Percentiles rank a stretch among this genome's conserved stretches.
Evolutionary conservation across 306 rosid genomes (phyloP).

Genomic region (Leucaena leucocephala): DNA sequence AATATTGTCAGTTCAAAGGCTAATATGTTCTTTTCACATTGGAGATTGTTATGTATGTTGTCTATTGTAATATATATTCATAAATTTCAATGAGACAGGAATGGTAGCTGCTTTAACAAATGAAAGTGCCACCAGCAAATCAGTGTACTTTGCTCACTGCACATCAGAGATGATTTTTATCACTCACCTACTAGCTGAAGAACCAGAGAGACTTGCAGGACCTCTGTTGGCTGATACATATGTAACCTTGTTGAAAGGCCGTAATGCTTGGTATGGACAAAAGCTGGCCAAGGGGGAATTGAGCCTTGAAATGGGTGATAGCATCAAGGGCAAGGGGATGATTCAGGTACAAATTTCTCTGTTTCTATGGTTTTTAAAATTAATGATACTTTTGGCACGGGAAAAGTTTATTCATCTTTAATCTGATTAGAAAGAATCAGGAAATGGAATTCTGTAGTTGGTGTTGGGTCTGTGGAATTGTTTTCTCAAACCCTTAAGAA

Average conservation of each 20-base stretch:
- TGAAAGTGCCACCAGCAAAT: constrained; percentile 98
- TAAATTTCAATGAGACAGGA: constrained; percentile 52
- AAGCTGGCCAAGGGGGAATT: constrained; percentile 85
- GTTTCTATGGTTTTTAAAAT: neutral
- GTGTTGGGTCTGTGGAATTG: neutral
- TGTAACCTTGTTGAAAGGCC: constrained; percentile 74
- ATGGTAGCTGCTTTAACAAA: constrained; percentile 94
- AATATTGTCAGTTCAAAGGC: neutral
- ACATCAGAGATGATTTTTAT: constrained; percentile 97
- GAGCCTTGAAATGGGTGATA: constrained; percentile 96
- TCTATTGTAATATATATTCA: constrained; percentile 19
- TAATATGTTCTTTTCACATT: neutral
- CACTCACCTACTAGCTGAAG: constrained; percentile 88
- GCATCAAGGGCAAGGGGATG: constrained; percentile 98
- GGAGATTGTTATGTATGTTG: neutral
- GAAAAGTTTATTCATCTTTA: neutral
- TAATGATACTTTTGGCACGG: neutral
- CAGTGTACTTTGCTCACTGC: constrained; percentile 96
- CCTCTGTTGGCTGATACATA: constrained; percentile 97
- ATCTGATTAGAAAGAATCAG: constrained; percentile 5
- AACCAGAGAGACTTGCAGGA: constrained; percentile 95
- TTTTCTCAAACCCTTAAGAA: neutral
- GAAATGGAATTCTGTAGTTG: neutral
- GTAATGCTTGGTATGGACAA: constrained; percentile 96
- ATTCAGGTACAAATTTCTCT: constrained; percentile 71